phyloP scores from a whole-genome alignment of 768 basidiomycete genomes.

The Boletus pseudopeckii region DNA sequence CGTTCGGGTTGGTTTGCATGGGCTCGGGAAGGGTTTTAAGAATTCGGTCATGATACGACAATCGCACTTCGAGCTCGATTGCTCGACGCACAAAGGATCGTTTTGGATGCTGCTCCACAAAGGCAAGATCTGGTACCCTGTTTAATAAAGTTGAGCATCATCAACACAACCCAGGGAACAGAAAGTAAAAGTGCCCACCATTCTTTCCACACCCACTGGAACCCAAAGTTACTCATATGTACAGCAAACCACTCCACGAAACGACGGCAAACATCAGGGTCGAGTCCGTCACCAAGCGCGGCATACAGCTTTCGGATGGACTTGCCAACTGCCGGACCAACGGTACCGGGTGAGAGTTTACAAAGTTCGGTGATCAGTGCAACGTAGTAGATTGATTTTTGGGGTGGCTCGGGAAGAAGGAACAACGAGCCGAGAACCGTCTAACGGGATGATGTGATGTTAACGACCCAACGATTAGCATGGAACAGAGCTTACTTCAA shows the following conservation, averaged over 20 bases:
- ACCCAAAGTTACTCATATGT: conserved; percentile 97
- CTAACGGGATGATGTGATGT: conserved; percentile 34
- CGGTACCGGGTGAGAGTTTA: conserved; percentile 87
- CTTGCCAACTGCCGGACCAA: conserved; percentile 95
- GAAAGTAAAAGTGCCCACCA: conserved; percentile 53
- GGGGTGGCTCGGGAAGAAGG: conserved; percentile 70
- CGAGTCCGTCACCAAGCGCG: conserved; percentile 78
- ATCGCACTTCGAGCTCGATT: conserved; percentile 83
- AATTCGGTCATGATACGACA: conserved; percentile 93
- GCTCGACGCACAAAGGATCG: conserved; percentile 84
- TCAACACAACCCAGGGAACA: background rate
- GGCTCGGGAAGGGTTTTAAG: conserved; percentile 80
- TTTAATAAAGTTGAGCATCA: background rate
- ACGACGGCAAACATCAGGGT: conserved; percentile 75
- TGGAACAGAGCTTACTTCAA: conserved; percentile 56
- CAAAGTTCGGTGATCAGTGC: conserved; percentile 90
- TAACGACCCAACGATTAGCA: background rate
- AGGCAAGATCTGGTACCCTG: conserved; percentile 82
- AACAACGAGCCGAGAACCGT: conserved; percentile 72
- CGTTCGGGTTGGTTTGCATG: conserved; percentile 65
- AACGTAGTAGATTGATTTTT: conserved; percentile 83
- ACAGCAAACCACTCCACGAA: conserved; percentile 94
- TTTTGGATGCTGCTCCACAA: conserved; percentile 78
- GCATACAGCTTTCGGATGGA: conserved; percentile 85
- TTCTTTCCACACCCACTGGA: conserved; percentile 99